These are phyloP conservation scores for Malus hybrid DNA, from an alignment of 331 rosid species.

Conservation along the genomic window DNA sequence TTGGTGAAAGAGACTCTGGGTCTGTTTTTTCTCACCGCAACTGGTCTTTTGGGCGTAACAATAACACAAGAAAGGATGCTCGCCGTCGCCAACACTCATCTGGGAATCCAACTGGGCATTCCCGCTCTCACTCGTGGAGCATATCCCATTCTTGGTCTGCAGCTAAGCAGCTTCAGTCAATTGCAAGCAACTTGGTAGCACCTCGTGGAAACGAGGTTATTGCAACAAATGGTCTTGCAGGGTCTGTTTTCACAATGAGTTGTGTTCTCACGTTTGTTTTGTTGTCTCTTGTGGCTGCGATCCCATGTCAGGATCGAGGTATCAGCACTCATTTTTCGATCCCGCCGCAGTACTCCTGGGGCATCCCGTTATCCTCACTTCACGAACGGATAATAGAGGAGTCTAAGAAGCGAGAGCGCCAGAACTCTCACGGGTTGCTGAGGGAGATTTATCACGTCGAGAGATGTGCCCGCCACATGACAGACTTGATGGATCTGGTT, in stretches of 20 bases:
- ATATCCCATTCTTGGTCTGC: conserved; percentile 92
- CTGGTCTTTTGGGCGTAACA: conserved; percentile 70
- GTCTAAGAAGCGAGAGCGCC: conserved; percentile 69
- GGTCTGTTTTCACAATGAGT: conserved; percentile 65
- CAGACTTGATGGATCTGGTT: conserved; percentile 61
- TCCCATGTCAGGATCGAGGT: conserved; percentile 90
- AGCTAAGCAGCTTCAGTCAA: conserved; percentile 76
- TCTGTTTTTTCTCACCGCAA: conserved; percentile 60
- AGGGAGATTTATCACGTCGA: conserved; percentile 83
- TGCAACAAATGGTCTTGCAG: conserved; percentile 59
- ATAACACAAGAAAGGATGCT: conserved; percentile 51
- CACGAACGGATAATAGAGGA: conserved; percentile 70
- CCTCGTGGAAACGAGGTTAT: conserved; percentile 69
- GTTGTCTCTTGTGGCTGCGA: conserved; percentile 81
- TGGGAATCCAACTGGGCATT: conserved; percentile 36
- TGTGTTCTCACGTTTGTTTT: conserved; percentile 61
- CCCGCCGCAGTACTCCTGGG: conserved; percentile 67
- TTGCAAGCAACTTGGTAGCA: conserved; percentile 58
- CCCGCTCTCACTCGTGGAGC: conserved; percentile 92
- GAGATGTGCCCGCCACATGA: conserved; percentile 49
- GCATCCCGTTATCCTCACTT: conserved; percentile 40
- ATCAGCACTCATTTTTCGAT: conserved; percentile 59
- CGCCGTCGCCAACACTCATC: conserved; percentile 21
- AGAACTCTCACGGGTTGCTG: conserved; percentile 62
- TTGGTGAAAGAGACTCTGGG: conserved; percentile 69